A percentile compares a stretch with the other conserved stretches of the same genome.
These are phyloP conservation scores for Aspergillus ochraceus DNA, from an alignment of 2,329 filamentous ascomycete genomes.

Conservation along the genomic window DNA sequence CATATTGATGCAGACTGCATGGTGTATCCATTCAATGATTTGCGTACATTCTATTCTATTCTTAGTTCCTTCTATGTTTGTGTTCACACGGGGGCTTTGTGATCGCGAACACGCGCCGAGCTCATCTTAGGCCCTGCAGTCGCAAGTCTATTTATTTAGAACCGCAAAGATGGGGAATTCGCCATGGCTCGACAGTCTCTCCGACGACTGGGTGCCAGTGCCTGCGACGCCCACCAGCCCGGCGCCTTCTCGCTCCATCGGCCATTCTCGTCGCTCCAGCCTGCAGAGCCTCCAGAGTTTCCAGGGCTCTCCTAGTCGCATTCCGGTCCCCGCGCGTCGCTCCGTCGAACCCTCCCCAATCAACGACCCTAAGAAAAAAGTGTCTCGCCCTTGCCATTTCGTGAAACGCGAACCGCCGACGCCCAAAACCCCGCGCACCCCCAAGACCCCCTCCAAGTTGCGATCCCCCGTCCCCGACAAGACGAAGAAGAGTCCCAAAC, in stretches of 20 bases:
- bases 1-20: neutral
- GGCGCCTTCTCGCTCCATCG: slow-evolving; percentile 21
- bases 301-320: slow-evolving; percentile 39
- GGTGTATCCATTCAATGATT: neutral
- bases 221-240: slow-evolving; percentile 38
- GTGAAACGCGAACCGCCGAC: slow-evolving; percentile 32
- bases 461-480: slow-evolving; percentile 27
- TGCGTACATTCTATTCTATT: neutral
- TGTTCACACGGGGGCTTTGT: slow-evolving; percentile 16
- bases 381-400: slow-evolving; percentile 37
- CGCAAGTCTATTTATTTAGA: slow-evolving; percentile 2
- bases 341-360: slow-evolving; percentile 32
- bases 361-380: slow-evolving; percentile 28
- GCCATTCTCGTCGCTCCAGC: slow-evolving; percentile 28
- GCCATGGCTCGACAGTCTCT: slow-evolving; percentile 47
- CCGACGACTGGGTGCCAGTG: slow-evolving; percentile 45
- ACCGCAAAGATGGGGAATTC: slow-evolving; percentile 32
- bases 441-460: slow-evolving; percentile 29
- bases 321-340: slow-evolving; percentile 38
- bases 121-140: slow-evolving; percentile 14
- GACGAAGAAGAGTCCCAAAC: slow-evolving; percentile 26
- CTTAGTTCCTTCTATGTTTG: neutral
- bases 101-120: slow-evolving; percentile 22
- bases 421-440: slow-evolving; percentile 33
- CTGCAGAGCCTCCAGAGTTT: slow-evolving; percentile 34